phyloP scores from a whole-genome alignment of 495 filamentous ascomycete species.

The Hypoxylon rickii region DNA sequence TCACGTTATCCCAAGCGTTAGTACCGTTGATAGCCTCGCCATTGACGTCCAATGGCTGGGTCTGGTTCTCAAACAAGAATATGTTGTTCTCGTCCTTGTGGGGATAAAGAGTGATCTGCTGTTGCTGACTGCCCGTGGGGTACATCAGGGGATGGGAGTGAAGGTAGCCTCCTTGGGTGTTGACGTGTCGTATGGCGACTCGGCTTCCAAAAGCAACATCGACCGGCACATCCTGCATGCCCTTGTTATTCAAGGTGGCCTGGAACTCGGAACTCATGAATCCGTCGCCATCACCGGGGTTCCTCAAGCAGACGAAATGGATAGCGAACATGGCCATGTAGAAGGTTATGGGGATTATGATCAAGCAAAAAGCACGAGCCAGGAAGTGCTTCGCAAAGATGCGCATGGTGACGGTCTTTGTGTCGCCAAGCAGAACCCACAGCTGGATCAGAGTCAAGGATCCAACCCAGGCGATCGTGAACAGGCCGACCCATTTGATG shows the following conservation, averaged over 20 bases:
- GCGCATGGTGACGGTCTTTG: constrained; percentile 79
- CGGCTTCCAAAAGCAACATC: constrained; percentile 89
- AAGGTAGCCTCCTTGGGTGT: constrained; percentile 96
- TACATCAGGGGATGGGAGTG: constrained; percentile 98
- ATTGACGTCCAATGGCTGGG: constrained; percentile 78
- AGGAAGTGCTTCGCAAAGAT: constrained; percentile 95
- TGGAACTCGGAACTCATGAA: constrained; percentile 99
- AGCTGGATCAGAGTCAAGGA: constrained; percentile 87
- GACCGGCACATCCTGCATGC: constrained; percentile 91
- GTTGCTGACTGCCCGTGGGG: constrained; percentile 94
- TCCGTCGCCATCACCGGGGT: constrained; percentile 95
- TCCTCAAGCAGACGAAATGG: constrained; percentile 89
- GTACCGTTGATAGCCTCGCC: constrained; percentile 78
- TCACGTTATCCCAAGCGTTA: constrained; percentile 78
- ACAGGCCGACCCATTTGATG: constrained; percentile 98
- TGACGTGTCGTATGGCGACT: constrained; percentile 84
- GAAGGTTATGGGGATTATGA: constrained; percentile 85
- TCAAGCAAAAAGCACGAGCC: constrained; percentile 87
- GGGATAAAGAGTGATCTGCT: constrained; percentile 96
- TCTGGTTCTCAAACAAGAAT: constrained; percentile 93
- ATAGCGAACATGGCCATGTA: constrained; percentile 96
- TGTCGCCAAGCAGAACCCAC: constrained; percentile 91
- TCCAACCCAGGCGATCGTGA: constrained; percentile 98
- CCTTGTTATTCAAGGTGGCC: constrained; percentile 93
- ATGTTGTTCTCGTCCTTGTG: constrained; percentile 99